Evolutionary conservation across 1,139 yeast genomes (phyloP), one percentile per base, ranked within the genome.

Genomic region (Hyphopichia wangnamkhiaoensis): DNA sequence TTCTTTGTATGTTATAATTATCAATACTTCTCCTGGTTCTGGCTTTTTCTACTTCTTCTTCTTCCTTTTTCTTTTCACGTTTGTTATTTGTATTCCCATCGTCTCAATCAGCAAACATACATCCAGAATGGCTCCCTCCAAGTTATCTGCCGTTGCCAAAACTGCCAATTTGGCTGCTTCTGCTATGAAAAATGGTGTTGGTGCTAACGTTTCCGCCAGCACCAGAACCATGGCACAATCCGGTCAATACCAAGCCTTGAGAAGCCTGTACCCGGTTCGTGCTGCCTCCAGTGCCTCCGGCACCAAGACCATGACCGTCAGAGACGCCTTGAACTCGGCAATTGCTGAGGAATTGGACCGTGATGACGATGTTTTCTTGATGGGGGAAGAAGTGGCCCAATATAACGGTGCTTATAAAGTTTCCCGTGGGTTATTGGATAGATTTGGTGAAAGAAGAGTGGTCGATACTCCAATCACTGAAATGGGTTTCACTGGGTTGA

Each of bases 301-400:
- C 28, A 68, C 84, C 39, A 77, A 79, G 57, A 74, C 81, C 47
- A 79, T 93, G 78, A 89, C 98, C 10, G 97, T 94, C 44, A 87
- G 99, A 78, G 99, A 93, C 55, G 98, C 98, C 33, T 75, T 93
- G 58, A 94, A 93, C 74, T 75, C 86, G 47, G 98, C 96, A 32
- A 76, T 93, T 68, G 96, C 96, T 44, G 99, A 93, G 71, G 99
- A 94, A 72, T 80, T 93, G 77, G 98, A 93, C 74, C 80, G 91
- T 53, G 98, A 94, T 63, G 95, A 89, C 51, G 85, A 80, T 54
- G 98, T 93, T 35, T 93, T 89, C 76, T 70, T 93, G 57, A 86
- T 93, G 81, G 99, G 99, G 65, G 99, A 93, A 74, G 99, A 93
- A 71, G 98, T 93, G 50, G 98, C 96, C 38, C 98, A 91, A 68